A percentile compares a stretch with the other conserved stretches of the same genome.
Evolutionary conservation across 257 asterid genomes (phyloP).

Genomic region (Petunia secreta): DNA sequence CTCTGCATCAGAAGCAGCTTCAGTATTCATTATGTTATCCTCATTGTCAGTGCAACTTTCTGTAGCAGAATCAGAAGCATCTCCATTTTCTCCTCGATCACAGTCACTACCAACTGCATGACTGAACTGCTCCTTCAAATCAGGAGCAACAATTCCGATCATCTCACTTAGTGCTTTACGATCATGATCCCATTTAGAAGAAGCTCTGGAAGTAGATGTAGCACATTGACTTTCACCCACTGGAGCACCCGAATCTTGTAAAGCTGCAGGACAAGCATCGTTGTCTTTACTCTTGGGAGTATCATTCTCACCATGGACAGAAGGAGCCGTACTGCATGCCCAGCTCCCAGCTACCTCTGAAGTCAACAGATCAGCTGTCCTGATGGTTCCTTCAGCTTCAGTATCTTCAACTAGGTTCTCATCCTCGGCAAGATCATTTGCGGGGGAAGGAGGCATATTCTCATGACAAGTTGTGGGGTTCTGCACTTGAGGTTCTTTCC

Average conservation of each 20-base stretch:
- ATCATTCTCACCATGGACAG: constrained; percentile 76
- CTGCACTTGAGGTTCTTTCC: constrained; percentile 36
- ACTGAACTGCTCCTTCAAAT: constrained; percentile 68
- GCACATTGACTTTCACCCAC: constrained; percentile 70
- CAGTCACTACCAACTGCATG: constrained; percentile 47
- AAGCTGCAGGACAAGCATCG: constrained; percentile 38
- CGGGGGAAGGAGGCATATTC: constrained; percentile 17
- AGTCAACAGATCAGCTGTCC: constrained; percentile 77
- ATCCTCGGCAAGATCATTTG: constrained; percentile 28
- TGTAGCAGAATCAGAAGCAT: constrained; percentile 55
- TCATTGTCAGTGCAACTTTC: constrained; percentile 54
- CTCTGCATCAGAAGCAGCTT: constrained; percentile 63
- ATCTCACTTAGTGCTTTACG: constrained; percentile 65
- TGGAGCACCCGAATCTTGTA: constrained; percentile 57
- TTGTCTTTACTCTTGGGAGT: constrained; percentile 51
- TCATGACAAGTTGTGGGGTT: constrained; percentile 12
- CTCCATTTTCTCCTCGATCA: constrained; percentile 47
- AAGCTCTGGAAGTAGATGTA: constrained; percentile 42
- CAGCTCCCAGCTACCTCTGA: constrained; percentile 95
- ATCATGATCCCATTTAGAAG: constrained; percentile 48
- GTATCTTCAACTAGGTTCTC: constrained; percentile 46
- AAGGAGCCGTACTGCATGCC: constrained; percentile 91
- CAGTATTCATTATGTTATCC: constrained; percentile 33
- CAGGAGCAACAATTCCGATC: constrained; percentile 78
- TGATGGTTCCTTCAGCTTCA: constrained; percentile 68